Percentiles rank a stretch among this genome's conserved stretches.
These are phyloP conservation scores for Mucor racemosus DNA, from an alignment of 371 early-diverging fungal genomes.

Conservation along the genomic window DNA sequence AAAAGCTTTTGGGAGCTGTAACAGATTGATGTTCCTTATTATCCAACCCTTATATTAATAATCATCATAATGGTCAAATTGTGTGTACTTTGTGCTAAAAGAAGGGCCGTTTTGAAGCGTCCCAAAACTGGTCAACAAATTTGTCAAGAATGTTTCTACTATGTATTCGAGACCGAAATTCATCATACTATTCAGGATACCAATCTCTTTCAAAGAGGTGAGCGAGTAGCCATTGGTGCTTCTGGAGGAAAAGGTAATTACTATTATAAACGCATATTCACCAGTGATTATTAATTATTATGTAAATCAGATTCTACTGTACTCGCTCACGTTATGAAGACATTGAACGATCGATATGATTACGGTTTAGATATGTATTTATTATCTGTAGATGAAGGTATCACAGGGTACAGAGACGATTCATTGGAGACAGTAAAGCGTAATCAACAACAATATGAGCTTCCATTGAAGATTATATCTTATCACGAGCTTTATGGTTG, in stretches of 20 bases:
- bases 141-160: conserved; percentile 95
- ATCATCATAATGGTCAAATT: conserved; percentile 35
- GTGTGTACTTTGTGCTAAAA: conserved; percentile 58
- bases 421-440: conserved; percentile 98
- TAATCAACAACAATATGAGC: conserved; percentile 92
- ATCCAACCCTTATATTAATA: neutral
- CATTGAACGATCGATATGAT: conserved; percentile 92
- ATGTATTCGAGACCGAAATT: conserved; percentile 96
- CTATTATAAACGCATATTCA: neutral
- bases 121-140: conserved; percentile 94
- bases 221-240: conserved; percentile 96
- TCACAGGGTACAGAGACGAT: conserved; percentile 98
- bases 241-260: conserved; percentile 95
- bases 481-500: conserved; percentile 97
- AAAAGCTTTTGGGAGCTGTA: no score
- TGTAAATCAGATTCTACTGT: conserved; percentile 92
- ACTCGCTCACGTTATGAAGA: conserved; percentile 95
- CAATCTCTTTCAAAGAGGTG: conserved; percentile 89
- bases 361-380: conserved; percentile 95
- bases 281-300: no score
- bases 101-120: conserved; percentile 86
- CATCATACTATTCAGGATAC: conserved; percentile 91
- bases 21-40: no score
- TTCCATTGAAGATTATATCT: conserved; percentile 94
- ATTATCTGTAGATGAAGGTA: conserved; percentile 99